A percentile compares a stretch with the other conserved stretches of the same genome.
phyloP scores from a whole-genome alignment of 2,329 filamentous ascomycete species.

The Lasiodiplodia gonubiensis region DNA sequence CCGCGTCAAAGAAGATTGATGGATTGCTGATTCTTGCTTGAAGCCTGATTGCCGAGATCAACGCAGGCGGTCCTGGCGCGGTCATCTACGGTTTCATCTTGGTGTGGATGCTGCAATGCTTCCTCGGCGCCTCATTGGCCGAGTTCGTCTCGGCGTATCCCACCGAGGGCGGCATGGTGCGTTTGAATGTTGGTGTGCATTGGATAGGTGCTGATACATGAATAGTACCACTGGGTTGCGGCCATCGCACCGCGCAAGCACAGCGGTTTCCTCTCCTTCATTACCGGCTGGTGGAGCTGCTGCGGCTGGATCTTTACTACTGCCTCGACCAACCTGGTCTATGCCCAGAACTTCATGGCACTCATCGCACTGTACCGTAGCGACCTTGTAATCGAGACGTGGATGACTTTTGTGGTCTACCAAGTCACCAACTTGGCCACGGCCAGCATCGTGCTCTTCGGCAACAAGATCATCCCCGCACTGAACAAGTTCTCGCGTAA shows the following conservation, averaged over 20 bases:
- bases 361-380: slow-evolving; percentile 29
- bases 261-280: slow-evolving; percentile 30
- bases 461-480: slow-evolving; percentile 31
- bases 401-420: slow-evolving; percentile 31
- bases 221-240: slow-evolving; percentile 32
- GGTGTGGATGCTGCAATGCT: slow-evolving; percentile 31
- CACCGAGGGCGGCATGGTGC: slow-evolving; percentile 31
- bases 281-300: slow-evolving; percentile 30
- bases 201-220: neutral
- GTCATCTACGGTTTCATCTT: slow-evolving; percentile 32
- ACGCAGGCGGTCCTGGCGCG: slow-evolving; percentile 30
- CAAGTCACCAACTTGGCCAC: slow-evolving; percentile 29
- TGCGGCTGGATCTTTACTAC: slow-evolving; percentile 30
- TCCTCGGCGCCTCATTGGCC: slow-evolving; percentile 31
- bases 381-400: slow-evolving; percentile 28
- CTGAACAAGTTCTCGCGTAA: slow-evolving; percentile 30
- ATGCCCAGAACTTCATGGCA: slow-evolving; percentile 31
- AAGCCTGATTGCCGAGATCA: slow-evolving; percentile 29
- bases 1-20: neutral
- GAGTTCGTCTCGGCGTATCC: slow-evolving; percentile 31
- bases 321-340: slow-evolving; percentile 31
- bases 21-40: neutral
- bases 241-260: slow-evolving; percentile 29
- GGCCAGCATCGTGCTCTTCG: slow-evolving; percentile 29
- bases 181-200: neutral